A percentile compares a stretch with the other conserved stretches of the same genome.
Evolutionary conservation across 768 basidiomycete species (phyloP).

Genomic region (Russula sp.): DNA sequence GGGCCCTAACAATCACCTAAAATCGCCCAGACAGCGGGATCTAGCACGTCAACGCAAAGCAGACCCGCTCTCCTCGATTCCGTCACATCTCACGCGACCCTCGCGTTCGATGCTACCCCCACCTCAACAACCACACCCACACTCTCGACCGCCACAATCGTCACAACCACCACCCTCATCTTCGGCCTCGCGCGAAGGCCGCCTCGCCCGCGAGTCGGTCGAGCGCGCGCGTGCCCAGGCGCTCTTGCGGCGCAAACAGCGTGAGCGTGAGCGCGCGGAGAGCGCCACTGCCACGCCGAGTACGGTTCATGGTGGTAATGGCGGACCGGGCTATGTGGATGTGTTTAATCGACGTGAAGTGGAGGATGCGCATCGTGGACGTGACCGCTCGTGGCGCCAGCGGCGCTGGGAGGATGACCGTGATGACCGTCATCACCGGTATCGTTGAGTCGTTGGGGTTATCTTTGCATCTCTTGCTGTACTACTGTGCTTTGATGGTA

Average conservation of each 20-base stretch:
- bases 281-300: constrained; percentile 63
- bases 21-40: constrained; percentile 47
- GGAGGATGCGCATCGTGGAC: constrained; percentile 54
- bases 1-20: background rate
- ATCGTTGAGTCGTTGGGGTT: background rate
- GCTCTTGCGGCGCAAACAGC: constrained; percentile 58
- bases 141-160: constrained; percentile 18
- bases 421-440: background rate
- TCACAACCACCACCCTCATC: constrained; percentile 21
- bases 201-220: constrained; percentile 62
- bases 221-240: constrained; percentile 71
- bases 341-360: constrained; percentile 65
- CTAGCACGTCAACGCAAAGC: constrained; percentile 51
- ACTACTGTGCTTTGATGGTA: background rate
- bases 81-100: constrained; percentile 49
- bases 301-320: constrained; percentile 42
- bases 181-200: constrained; percentile 36
- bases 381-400: constrained; percentile 34
- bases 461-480: background rate
- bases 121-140: constrained; percentile 12
- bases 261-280: constrained; percentile 56
- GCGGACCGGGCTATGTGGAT: constrained; percentile 46
- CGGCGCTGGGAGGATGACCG: constrained; percentile 16
- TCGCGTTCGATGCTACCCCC: constrained; percentile 8
- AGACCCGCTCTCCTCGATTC: constrained; percentile 72